Evolutionary conservation across 345 rosid species (phyloP).

Genomic region (Mercurialis annua): DNA sequence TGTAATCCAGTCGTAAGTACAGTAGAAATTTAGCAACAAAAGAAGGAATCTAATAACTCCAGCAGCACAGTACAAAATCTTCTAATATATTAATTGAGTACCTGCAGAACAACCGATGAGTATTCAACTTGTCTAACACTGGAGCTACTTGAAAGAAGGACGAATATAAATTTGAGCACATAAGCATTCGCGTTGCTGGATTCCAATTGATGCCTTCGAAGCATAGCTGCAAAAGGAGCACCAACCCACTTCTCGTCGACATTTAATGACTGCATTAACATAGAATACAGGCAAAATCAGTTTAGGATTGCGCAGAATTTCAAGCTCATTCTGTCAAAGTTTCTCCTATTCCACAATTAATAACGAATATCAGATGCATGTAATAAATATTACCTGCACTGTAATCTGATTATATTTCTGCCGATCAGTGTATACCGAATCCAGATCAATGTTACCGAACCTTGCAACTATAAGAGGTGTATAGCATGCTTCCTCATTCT

Average conservation of each 20-base stretch:
- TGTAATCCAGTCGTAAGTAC: slow-evolving; percentile 1
- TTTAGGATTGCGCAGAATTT: not conserved
- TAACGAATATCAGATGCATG: not conserved
- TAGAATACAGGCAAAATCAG: slow-evolving; percentile 13
- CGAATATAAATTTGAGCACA: slow-evolving; percentile 46
- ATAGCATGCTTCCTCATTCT: slow-evolving; percentile 35
- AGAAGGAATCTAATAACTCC: slow-evolving; percentile 10
- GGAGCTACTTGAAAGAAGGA: slow-evolving; percentile 59
- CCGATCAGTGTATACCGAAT: slow-evolving; percentile 54
- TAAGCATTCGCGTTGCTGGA: slow-evolving; percentile 45
- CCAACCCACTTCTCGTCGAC: slow-evolving; percentile 76
- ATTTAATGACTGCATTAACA: slow-evolving; percentile 54
- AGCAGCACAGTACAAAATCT: slow-evolving; percentile 8
- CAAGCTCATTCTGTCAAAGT: not conserved
- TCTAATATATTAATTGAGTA: slow-evolving; percentile 26
- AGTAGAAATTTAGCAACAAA: slow-evolving; percentile 17
- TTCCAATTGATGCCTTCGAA: slow-evolving; percentile 64
- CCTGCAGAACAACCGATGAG: slow-evolving; percentile 79
- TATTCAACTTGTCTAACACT: slow-evolving; percentile 73
- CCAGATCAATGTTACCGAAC: slow-evolving; percentile 55
- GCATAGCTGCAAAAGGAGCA: slow-evolving; percentile 87
- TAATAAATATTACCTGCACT: slow-evolving; percentile 51
- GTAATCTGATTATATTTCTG: slow-evolving; percentile 66
- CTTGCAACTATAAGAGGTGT: slow-evolving; percentile 59
- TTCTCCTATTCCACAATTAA: not conserved